These are phyloP conservation scores for Trypanosomatidae sp. DNA, from an alignment of 208 protist genomes.

Conservation along the genomic window DNA sequence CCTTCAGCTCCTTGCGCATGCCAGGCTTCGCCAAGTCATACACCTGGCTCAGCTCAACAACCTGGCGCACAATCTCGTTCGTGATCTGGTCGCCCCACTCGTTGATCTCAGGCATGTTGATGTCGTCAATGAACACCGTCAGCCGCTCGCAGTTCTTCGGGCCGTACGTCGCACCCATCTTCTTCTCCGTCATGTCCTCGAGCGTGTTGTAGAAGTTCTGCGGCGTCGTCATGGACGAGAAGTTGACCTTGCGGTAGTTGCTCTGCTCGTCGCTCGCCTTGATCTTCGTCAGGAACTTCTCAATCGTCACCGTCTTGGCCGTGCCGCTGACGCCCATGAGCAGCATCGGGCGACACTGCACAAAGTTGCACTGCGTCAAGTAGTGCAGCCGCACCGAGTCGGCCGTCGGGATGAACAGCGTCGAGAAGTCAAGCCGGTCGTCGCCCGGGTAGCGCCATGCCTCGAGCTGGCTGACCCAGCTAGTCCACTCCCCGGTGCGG, in stretches of 20 bases:
- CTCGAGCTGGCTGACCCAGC: conserved; percentile 77
- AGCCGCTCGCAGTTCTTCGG: conserved; percentile 87
- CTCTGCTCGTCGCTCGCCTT: conserved; percentile 59
- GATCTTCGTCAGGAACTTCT: conserved; percentile 85
- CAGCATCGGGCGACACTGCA: conserved; percentile 74
- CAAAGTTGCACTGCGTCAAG: conserved; percentile 81
- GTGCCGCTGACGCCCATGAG: conserved; percentile 91
- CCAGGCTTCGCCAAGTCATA: conserved; percentile 86
- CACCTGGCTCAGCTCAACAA: conserved; percentile 80
- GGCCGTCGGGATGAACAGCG: conserved; percentile 94
- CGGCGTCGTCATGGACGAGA: conserved; percentile 90
- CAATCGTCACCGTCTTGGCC: conserved; percentile 92
- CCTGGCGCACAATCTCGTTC: conserved; percentile 93
- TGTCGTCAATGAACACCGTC: conserved; percentile 92
- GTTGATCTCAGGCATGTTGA: conserved; percentile 95
- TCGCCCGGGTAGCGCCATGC: conserved; percentile 90
- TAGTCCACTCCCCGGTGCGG: conserved; percentile 81
- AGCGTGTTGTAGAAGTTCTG: conserved; percentile 89
- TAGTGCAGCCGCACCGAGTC: conserved; percentile 94
- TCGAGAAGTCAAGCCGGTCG: conserved; percentile 87
- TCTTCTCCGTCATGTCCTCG: conserved; percentile 92
- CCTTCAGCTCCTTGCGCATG: conserved; percentile 89
- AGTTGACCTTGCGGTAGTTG: conserved; percentile 91
- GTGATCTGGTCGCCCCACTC: conserved; percentile 93
- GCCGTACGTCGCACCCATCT: conserved; percentile 90